Percentiles rank a stretch among this genome's conserved stretches.
Evolutionary conservation across 495 filamentous ascomycete species (phyloP).

Genomic region (Parathielavia hyrcaniae): DNA sequence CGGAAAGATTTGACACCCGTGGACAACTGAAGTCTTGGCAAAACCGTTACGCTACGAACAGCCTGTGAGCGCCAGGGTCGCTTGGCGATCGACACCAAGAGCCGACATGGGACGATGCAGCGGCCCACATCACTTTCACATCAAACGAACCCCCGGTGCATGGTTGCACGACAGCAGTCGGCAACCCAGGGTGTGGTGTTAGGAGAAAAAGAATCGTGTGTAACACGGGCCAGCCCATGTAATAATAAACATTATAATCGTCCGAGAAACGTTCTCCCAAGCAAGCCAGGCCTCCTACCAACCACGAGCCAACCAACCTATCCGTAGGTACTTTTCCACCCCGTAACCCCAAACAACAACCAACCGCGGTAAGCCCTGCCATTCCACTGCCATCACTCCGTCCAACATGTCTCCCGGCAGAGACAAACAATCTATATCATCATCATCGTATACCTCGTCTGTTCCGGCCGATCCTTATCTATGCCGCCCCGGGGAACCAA

Average conservation of each 20-base stretch:
- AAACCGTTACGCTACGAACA: constrained; percentile 6
- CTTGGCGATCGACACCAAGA: constrained; percentile 1
- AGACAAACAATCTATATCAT: constrained; percentile 14
- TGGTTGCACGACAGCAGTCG: not conserved
- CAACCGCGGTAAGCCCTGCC: not conserved
- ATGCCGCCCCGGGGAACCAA: constrained; percentile 8
- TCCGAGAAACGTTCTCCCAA: not conserved
- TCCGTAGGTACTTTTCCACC: too few relatives aligned
- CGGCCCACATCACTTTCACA: constrained; percentile 1
- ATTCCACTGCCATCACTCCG: too few relatives aligned
- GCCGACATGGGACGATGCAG: not conserved
- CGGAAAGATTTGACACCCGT: not conserved
- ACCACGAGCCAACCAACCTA: not conserved
- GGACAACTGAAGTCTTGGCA: not conserved
- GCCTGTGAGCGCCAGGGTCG: not conserved
- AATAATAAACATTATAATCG: constrained; percentile 3
- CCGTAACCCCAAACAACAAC: not conserved
- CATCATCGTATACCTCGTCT: constrained; percentile 20
- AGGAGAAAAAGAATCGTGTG: not conserved
- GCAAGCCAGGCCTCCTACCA: not conserved
- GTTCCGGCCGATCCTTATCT: constrained; percentile 8
- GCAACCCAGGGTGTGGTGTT: not conserved
- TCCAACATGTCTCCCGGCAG: not conserved
- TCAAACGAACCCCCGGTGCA: not conserved
- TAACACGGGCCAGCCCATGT: constrained; percentile 5